Base-by-base conservation (phyloP, 441 rosid genomes). In the Corymbia calophylla region DNA sequence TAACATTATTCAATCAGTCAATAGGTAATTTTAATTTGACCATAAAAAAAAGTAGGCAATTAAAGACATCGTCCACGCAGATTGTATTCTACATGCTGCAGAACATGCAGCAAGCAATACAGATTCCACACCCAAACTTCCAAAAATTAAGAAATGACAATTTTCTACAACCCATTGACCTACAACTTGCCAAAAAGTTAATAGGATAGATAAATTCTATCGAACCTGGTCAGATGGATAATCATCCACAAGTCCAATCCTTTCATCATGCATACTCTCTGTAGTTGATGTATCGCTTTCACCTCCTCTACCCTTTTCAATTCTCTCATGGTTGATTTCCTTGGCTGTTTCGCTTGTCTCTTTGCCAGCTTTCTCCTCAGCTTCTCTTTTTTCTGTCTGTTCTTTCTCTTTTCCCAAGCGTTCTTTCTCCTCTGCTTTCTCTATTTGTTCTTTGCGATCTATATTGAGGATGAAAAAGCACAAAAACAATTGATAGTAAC, bases 211-310 rank as follows among this genome's bases (percentile, higher is more conserved):
- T 62, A 58, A 80, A 70, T 47, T 56, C 60, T 88, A 84, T 77
- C 91, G 87, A 87, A 96, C 99, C 99, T 94, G 95, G 91, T 93
- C 88, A 62, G 92, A 58, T 87, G 93, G 91, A 87, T 92, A 89
- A 90, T 97, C 96, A 60, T 95, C 95, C 58, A 93, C 53, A 77
- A 90, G 92, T 91, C 95, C 96, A 90, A 95, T 93, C 89, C 90
- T 90, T 91, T 95, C 94, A 60, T 93, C 91, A 87, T 89, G 87
- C 55, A 56, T 56, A 86, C 80, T 90, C 89, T 92, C 95, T 35
- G 62, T 56, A 19, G 91, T 87, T 91, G 92, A 90, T 32, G 91
- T 94, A 86, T 91, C 94, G 92, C 88, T 91, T 60, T 89, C 88
- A 87, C 90, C 89, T 92, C 91, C 89, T 90, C 51, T 91, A 32